phyloP scores from a whole-genome alignment of 2,329 filamentous ascomycete genomes.

The Exserohilum rostratum region DNA sequence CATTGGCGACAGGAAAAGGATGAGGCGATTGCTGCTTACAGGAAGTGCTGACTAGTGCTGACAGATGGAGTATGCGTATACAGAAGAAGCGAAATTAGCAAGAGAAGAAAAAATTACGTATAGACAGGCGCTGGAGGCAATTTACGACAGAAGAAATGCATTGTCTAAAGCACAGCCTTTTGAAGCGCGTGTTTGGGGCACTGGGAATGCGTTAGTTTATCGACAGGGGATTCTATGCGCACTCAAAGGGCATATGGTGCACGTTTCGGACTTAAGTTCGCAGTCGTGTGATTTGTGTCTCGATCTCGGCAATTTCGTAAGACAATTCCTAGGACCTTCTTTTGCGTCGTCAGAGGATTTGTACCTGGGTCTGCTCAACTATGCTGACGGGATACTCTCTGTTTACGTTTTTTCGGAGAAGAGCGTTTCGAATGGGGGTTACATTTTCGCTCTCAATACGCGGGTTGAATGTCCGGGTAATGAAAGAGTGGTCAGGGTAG shows the following conservation, averaged over 20 bases:
- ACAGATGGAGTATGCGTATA: slow-evolving; percentile 52
- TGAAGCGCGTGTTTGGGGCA: slow-evolving; percentile 63
- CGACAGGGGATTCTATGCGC: slow-evolving; percentile 70
- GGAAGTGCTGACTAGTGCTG: slow-evolving; percentile 2
- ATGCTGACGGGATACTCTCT: slow-evolving; percentile 42
- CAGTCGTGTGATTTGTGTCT: slow-evolving; percentile 18
- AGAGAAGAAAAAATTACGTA: slow-evolving; percentile 50
- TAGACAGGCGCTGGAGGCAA: slow-evolving; percentile 62
- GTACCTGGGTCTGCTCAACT: slow-evolving; percentile 38
- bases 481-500: slow-evolving; percentile 46
- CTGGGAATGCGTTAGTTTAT: slow-evolving; percentile 68
- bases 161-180: slow-evolving; percentile 68
- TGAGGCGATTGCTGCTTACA: slow-evolving; percentile 10
- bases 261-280: slow-evolving; percentile 63
- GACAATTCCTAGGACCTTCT: slow-evolving; percentile 5
- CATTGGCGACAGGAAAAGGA: not conserved
- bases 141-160: slow-evolving; percentile 66
- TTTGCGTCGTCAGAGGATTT: slow-evolving; percentile 48
- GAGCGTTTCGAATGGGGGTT: slow-evolving; percentile 18
- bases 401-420: slow-evolving; percentile 26
- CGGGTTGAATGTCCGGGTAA: slow-evolving; percentile 20
- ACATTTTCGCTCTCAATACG: slow-evolving; percentile 38
- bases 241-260: slow-evolving; percentile 59
- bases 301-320: slow-evolving; percentile 27
- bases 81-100: slow-evolving; percentile 54